Percentiles rank a stretch among this genome's conserved stretches.
Evolutionary conservation across 1,284 basidiomycete genomes (phyloP).

Genomic region (Heterobasidion annosum): DNA sequence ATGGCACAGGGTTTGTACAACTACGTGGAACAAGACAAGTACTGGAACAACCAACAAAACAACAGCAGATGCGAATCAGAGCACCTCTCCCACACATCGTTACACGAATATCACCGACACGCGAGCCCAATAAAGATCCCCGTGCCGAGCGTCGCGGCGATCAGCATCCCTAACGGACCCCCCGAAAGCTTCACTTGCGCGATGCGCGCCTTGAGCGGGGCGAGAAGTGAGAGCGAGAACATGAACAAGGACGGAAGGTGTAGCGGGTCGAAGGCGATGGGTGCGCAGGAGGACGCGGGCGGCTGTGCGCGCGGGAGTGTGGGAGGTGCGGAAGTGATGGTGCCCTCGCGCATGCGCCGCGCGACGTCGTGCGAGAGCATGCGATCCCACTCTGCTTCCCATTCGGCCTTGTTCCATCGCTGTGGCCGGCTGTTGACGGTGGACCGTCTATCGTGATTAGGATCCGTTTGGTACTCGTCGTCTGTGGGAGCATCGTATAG

Average conservation of each 20-base stretch:
- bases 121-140: constrained; percentile 24
- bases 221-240: constrained; percentile 37
- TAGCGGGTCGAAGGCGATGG: constrained; percentile 31
- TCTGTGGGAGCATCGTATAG: neutral
- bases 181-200: constrained; percentile 11
- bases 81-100: neutral
- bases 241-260: constrained; percentile 37
- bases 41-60: no score
- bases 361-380: constrained; percentile 51
- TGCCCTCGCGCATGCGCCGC: constrained; percentile 22
- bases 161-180: constrained; percentile 17
- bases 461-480: no score
- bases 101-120: neutral
- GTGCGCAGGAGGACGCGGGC: constrained; percentile 8
- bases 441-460: neutral
- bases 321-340: constrained; percentile 12
- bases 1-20: no score
- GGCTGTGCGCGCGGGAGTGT: constrained; percentile 3
- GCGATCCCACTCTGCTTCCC: constrained; percentile 57
- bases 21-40: no score
- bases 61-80: neutral
- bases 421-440: neutral
- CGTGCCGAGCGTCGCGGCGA: constrained; percentile 24
- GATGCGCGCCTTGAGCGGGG: constrained; percentile 19
- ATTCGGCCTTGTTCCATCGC: constrained; percentile 45